Percentiles rank a stretch among this genome's conserved stretches.
These are phyloP conservation scores for Sherardia arvensis DNA, from an alignment of 257 asterid species.

Conservation along the genomic window DNA sequence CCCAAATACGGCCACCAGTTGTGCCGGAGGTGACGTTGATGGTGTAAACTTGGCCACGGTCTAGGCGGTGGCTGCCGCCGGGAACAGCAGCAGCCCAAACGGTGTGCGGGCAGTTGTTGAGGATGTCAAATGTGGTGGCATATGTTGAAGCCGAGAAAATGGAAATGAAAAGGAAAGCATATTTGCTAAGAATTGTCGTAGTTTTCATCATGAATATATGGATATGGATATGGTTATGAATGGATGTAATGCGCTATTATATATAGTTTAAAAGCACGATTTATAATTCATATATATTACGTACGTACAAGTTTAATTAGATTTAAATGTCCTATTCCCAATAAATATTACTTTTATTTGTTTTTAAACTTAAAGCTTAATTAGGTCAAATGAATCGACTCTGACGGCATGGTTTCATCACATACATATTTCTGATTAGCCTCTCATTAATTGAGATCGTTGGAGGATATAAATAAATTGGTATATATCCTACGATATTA, in stretches of 20 bases:
- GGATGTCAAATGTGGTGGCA: constrained; percentile 18
- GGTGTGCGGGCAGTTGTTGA: constrained; percentile 29
- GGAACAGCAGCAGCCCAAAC: constrained; percentile 36
- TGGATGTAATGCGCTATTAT: not conserved
- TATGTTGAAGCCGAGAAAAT: constrained; percentile 6
- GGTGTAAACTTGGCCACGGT: constrained; percentile 17
- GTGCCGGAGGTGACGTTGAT: constrained; percentile 14
- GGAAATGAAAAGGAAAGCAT: constrained; percentile 2
- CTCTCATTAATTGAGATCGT: no score
- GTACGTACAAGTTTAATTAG: no score
- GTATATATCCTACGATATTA: no score
- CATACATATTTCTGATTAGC: no score
- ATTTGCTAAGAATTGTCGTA: not conserved
- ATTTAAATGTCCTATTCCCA: no score
- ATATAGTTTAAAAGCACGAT: no score
- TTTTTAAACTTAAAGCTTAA: no score
- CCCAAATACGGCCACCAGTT: constrained; percentile 26
- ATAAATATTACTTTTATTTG: no score
- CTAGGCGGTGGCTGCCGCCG: constrained; percentile 22
- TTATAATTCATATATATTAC: no score
- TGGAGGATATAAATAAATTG: no score
- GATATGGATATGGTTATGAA: not conserved
- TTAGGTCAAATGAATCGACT: no score
- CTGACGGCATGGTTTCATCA: no score
- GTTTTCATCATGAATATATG: not conserved